phyloP scores from a whole-genome alignment of 495 filamentous ascomycete genomes.

The Penicillium simplicissimum region DNA sequence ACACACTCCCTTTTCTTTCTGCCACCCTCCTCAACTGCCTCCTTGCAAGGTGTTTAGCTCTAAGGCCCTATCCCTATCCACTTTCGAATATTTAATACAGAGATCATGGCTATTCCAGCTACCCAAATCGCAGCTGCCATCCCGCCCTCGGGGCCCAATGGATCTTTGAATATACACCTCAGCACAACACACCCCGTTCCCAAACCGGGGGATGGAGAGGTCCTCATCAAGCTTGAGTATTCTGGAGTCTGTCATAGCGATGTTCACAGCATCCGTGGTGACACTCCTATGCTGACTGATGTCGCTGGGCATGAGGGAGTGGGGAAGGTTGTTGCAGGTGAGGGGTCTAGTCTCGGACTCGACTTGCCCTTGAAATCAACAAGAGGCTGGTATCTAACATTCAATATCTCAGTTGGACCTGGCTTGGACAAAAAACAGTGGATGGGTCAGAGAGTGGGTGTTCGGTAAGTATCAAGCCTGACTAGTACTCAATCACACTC shows the following conservation, averaged over 20 bases:
- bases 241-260: constrained; percentile 49
- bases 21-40: neutral
- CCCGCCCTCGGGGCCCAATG: constrained; percentile 26
- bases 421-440: constrained; percentile 33
- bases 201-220: constrained; percentile 33
- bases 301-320: constrained; percentile 49
- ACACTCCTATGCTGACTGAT: constrained; percentile 49
- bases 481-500: neutral
- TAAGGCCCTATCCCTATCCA: neutral
- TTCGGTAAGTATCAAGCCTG: constrained; percentile 30
- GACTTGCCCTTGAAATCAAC: neutral
- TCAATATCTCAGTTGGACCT: constrained; percentile 27
- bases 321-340: constrained; percentile 41
- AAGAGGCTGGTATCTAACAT: neutral
- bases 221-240: constrained; percentile 45
- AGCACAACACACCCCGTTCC: constrained; percentile 35
- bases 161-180: constrained; percentile 31
- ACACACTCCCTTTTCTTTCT: neutral
- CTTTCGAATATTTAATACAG: neutral
- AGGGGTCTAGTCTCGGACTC: neutral
- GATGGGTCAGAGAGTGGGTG: constrained; percentile 40
- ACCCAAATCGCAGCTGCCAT: constrained; percentile 43
- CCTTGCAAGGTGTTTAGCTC: too few relatives aligned
- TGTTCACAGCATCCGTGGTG: constrained; percentile 45
- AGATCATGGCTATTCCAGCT: constrained; percentile 27